Evolutionary conservation across 208 protist genomes (phyloP).

Genomic region (Ichthyophonus hoferi): DNA sequence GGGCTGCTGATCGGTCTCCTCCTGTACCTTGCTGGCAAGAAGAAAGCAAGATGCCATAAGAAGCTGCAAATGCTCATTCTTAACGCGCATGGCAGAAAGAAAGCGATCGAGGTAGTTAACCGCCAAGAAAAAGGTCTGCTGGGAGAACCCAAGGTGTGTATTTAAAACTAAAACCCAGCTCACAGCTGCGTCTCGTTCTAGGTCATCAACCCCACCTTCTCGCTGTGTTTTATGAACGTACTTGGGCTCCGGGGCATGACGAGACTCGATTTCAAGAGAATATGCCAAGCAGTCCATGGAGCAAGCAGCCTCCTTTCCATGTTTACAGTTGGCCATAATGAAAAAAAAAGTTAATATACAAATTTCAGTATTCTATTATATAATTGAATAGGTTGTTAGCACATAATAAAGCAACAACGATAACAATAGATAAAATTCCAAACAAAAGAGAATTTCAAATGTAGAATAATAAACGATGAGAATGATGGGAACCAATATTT

Average conservation of each 20-base stretch:
- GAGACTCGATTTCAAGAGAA: not conserved
- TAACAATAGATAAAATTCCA: no score
- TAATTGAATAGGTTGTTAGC: no score
- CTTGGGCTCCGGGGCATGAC: not conserved
- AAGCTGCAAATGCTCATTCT: conserved; percentile 28
- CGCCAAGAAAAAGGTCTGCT: conserved; percentile 29
- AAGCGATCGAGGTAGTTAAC: conserved; percentile 37
- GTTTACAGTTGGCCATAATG: not conserved
- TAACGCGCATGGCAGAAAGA: conserved; percentile 15
- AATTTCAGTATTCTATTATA: no score
- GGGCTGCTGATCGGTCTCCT: conserved; percentile 19
- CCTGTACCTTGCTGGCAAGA: conserved; percentile 31
- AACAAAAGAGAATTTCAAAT: no score
- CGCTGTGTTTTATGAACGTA: not conserved
- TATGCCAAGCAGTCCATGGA: not conserved
- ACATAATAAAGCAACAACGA: no score
- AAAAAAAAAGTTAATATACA: no score
- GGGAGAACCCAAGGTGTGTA: not conserved
- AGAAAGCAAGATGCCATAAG: conserved; percentile 30
- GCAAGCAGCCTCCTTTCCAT: not conserved
- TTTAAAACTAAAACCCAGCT: not conserved
- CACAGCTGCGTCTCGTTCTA: not conserved
- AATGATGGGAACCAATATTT: no score
- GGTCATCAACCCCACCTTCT: not conserved
- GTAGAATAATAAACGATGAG: no score